A percentile compares a stretch with the other conserved stretches of the same genome.
Conservation (phyloP, 805 yeast species). For the Metschnikowia corniflorae region DNA sequence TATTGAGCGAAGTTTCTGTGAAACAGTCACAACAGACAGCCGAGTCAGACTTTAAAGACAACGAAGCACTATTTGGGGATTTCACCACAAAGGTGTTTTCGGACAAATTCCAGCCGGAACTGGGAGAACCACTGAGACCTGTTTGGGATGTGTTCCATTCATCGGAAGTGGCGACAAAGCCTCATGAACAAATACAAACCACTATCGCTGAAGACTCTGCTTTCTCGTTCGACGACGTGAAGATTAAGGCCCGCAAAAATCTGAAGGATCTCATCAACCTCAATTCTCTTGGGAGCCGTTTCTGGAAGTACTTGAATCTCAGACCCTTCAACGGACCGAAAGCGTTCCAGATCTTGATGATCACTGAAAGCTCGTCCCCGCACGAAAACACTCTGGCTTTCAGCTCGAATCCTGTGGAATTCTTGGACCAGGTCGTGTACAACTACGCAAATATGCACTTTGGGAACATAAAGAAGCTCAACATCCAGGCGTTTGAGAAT, state of each 20-base stretch:
- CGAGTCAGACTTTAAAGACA: no score
- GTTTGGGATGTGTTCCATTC: no score
- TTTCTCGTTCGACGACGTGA: conserved; percentile 25
- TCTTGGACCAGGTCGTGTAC: conserved; percentile 40
- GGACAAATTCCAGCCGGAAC: no score
- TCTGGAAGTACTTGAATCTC: conserved; percentile 58
- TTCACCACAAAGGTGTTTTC: no score
- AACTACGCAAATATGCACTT: conserved; percentile 47
- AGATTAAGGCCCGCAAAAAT: conserved; percentile 32
- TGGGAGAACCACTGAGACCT: no score
- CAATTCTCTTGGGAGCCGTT: conserved; percentile 41
- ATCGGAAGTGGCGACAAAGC: no score
- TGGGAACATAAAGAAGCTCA: conserved; percentile 41
- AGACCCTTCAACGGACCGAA: conserved; percentile 51
- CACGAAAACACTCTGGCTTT: background rate
- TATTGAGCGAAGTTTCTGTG: conserved; percentile 20
- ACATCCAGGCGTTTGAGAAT: conserved; percentile 25
- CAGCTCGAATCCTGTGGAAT: conserved; percentile 14
- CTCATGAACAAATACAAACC: no score
- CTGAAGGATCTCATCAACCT: conserved; percentile 42
- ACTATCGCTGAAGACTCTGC: conserved; percentile 21
- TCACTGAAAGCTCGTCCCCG: conserved; percentile 28
- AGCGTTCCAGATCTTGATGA: conserved; percentile 48
- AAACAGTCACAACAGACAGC: no score
- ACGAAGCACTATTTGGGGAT: no score